A percentile compares a stretch with the other conserved stretches of the same genome.
Evolutionary conservation across 164 flowering plant species (phyloP).

Genomic region (Vitis riparia): DNA sequence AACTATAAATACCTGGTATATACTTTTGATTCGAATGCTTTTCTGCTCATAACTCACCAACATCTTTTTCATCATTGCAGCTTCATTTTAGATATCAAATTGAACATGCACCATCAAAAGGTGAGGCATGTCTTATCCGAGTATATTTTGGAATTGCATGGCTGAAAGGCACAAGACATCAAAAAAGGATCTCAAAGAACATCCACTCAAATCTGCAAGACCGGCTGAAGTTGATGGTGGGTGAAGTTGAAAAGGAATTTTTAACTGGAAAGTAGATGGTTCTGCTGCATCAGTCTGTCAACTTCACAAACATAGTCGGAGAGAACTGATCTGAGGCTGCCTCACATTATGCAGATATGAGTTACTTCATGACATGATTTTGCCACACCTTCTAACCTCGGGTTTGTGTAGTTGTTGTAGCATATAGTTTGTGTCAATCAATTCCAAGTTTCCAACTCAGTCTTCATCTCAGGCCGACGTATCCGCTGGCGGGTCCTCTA

Average conservation of each 20-base stretch:
- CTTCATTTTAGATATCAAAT: slow-evolving; percentile 78
- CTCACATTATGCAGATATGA: not conserved
- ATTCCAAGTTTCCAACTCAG: no score
- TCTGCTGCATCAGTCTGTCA: not conserved
- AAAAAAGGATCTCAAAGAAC: slow-evolving; percentile 77
- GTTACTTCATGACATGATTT: not conserved
- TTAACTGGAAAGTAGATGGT: slow-evolving; percentile 22
- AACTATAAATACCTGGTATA: not conserved
- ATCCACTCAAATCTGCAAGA: slow-evolving; percentile 59
- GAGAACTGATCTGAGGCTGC: no score
- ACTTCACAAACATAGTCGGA: no score
- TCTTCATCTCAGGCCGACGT: no score
- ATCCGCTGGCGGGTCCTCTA: no score
- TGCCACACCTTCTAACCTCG: no score
- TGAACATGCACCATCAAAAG: slow-evolving; percentile 63
- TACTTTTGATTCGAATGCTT: not conserved
- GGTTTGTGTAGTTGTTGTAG: not conserved
- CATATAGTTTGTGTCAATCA: not conserved
- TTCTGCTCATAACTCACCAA: not conserved
- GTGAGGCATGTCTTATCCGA: slow-evolving; percentile 53
- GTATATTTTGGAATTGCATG: slow-evolving; percentile 78
- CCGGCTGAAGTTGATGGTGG: slow-evolving; percentile 60
- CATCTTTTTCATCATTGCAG: slow-evolving; percentile 42
- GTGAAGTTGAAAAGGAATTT: slow-evolving; percentile 65
- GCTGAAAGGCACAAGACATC: slow-evolving; percentile 78